Percentiles rank a stretch among this genome's conserved stretches.
Conservation (phyloP, 2,329 filamentous ascomycete genomes). For the Trichoderma aggressivum region DNA sequence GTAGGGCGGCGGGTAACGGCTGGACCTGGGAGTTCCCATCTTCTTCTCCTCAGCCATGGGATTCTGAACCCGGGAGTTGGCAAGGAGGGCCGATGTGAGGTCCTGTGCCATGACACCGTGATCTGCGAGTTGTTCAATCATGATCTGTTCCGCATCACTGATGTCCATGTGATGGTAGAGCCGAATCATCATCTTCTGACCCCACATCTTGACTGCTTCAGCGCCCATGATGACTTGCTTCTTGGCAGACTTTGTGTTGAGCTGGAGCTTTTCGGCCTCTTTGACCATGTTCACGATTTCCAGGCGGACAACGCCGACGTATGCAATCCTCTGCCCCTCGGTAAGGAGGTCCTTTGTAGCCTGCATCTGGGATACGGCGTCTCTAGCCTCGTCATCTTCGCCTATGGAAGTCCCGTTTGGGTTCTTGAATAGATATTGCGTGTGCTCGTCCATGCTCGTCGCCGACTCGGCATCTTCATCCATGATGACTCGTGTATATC, state of each 20-base stretch:
- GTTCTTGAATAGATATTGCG: conserved; percentile 89
- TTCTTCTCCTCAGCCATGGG: conserved; percentile 63
- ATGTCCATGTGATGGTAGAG: conserved; percentile 97
- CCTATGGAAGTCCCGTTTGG: conserved; percentile 57
- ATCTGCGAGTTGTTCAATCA: conserved; percentile 95
- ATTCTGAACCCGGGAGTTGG: conserved; percentile 89
- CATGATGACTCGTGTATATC: conserved; percentile 90
- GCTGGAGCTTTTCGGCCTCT: conserved; percentile 60
- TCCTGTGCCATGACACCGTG: conserved; percentile 86
- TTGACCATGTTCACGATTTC: conserved; percentile 75
- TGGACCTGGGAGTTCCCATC: conserved; percentile 21
- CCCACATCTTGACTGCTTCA: conserved; percentile 90
- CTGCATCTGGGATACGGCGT: conserved; percentile 86
- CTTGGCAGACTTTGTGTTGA: conserved; percentile 61
- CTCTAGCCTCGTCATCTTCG: conserved; percentile 74
- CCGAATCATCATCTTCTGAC: conserved; percentile 96
- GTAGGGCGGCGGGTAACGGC: conserved; percentile 24
- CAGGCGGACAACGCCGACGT: conserved; percentile 84
- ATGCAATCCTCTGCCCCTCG: conserved; percentile 92
- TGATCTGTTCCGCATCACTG: conserved; percentile 83
- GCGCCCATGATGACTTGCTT: conserved; percentile 67
- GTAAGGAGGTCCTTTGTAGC: conserved; percentile 94
- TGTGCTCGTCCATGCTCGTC: conserved; percentile 97
- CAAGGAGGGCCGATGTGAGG: conserved; percentile 80
- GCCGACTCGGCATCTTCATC: conserved; percentile 93